Conservation (phyloP, 1,284 basidiomycete species). For the Tylopilus orsonianus region DNA sequence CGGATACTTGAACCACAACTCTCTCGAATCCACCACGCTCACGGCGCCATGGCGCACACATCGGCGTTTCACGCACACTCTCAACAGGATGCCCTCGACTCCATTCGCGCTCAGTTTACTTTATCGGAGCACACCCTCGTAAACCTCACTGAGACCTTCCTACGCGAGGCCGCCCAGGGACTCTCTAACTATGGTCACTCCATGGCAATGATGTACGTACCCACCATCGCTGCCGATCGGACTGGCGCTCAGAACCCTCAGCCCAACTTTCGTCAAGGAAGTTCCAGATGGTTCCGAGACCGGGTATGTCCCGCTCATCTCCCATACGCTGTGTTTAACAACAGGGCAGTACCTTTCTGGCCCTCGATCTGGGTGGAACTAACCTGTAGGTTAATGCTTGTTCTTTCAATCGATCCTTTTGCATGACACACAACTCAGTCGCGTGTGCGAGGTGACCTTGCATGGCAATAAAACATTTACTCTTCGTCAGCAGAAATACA, state of each 20-base stretch:
- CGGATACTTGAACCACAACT: neutral
- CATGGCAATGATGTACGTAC: conserved; percentile 84
- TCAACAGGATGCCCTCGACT: conserved; percentile 37
- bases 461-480: conserved; percentile 86
- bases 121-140: conserved; percentile 61
- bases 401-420: neutral
- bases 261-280: conserved; percentile 86
- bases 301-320: conserved; percentile 59
- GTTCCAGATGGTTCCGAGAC: conserved; percentile 90
- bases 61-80: conserved; percentile 12
- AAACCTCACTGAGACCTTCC: conserved; percentile 75
- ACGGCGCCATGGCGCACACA: conserved; percentile 20
- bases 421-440: conserved; percentile 46
- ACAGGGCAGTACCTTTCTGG: conserved; percentile 73
- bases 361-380: conserved; percentile 92
- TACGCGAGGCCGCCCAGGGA: conserved; percentile 75
- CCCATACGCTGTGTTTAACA: conserved; percentile 2
- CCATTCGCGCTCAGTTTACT: conserved; percentile 69
- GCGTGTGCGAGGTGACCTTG: conserved; percentile 92
- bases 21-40: neutral
- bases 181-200: conserved; percentile 69
- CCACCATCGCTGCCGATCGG: conserved; percentile 3
- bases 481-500: conserved; percentile 92
- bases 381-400: conserved; percentile 68
- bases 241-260: conserved; percentile 31